Conservation (phyloP, 495 filamentous ascomycete species). For the Xanthoparmelia taractica region DNA sequence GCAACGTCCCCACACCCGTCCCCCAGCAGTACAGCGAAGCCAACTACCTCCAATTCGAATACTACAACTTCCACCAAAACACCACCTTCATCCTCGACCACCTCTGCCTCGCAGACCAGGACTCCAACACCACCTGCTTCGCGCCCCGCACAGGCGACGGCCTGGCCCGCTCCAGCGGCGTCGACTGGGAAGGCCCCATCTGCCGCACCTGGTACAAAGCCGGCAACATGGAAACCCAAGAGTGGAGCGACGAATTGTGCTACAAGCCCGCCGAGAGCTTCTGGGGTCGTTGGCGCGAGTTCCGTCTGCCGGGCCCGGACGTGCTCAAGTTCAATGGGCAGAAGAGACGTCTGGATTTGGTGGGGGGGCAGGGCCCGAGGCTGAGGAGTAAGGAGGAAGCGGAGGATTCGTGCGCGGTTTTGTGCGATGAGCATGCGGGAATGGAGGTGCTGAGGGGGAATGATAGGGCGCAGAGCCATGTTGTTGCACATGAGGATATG, state of each 20-base stretch:
- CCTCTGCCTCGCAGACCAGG: background rate
- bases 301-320: background rate
- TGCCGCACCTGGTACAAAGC: background rate
- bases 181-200: background rate
- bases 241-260: background rate
- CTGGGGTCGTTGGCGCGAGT: background rate
- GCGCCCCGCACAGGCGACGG: background rate
- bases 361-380: background rate
- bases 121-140: background rate
- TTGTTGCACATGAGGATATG: background rate
- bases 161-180: too few relatives aligned
- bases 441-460: background rate
- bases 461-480: background rate
- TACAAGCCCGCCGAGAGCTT: too few relatives aligned
- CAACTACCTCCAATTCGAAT: conserved; percentile 10
- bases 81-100: background rate
- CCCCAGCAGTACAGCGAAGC: background rate
- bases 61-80: conserved; percentile 8
- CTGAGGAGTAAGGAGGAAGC: background rate
- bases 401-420: background rate
- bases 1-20: background rate
- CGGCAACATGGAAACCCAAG: too few relatives aligned
- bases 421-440: background rate
- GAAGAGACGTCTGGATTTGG: background rate
- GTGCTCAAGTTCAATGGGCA: background rate